These are phyloP conservation scores for Fusarium longipes DNA, from an alignment of 2,329 filamentous ascomycete species.

Conservation along the genomic window DNA sequence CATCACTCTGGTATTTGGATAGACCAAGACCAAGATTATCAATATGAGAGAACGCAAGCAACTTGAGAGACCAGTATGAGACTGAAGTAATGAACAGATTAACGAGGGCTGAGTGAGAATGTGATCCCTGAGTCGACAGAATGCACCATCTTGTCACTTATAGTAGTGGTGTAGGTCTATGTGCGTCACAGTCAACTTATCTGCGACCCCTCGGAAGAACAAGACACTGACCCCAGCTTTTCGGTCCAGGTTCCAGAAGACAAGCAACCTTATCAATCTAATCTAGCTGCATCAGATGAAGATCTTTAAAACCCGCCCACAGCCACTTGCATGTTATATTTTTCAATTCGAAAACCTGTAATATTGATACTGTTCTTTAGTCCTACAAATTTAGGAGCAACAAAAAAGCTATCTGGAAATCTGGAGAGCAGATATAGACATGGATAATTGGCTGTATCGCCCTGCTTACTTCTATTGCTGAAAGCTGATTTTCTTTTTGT, in stretches of 20 bases:
- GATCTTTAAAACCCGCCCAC: conserved; percentile 24
- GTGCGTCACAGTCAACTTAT: neutral
- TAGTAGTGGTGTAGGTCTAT: neutral
- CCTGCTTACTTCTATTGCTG: neutral
- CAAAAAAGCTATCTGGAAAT: neutral
- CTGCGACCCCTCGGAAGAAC: neutral
- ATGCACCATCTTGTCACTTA: neutral
- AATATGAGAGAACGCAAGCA: neutral
- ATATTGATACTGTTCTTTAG: neutral
- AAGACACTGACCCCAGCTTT: conserved; percentile 30
- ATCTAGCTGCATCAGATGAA: conserved; percentile 44
- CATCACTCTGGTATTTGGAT: conserved; percentile 22
- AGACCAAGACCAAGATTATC: conserved; percentile 14
- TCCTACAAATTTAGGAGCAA: neutral
- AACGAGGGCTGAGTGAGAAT: neutral
- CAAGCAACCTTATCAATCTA: conserved; percentile 49
- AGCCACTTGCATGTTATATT: neutral
- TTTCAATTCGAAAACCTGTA: neutral
- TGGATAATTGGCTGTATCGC: neutral
- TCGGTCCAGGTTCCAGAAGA: conserved; percentile 18
- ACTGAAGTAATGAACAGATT: neutral
- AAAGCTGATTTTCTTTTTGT: neutral
- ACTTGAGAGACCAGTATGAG: neutral
- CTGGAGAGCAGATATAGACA: neutral
- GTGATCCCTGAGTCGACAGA: neutral